A percentile compares a stretch with the other conserved stretches of the same genome.
Conservation (phyloP, 495 filamentous ascomycete genomes). For the Rusavskia elegans region DNA sequence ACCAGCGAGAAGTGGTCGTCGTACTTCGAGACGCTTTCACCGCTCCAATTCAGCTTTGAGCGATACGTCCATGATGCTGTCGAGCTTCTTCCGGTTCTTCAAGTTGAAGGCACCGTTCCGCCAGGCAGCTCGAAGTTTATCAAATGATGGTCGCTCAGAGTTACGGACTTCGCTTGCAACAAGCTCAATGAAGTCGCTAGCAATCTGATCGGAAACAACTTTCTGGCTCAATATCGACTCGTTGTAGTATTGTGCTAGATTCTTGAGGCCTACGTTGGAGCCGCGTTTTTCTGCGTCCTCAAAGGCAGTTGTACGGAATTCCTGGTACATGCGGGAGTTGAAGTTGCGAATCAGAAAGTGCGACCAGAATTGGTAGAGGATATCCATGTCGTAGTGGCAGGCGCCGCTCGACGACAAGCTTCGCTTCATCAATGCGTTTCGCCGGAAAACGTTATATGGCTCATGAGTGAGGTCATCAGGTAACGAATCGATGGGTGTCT, state of each 20-base stretch:
- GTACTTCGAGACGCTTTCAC: neutral
- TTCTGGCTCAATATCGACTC: conserved; percentile 32
- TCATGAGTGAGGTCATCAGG: conserved; percentile 32
- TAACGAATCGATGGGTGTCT: conserved; percentile 20
- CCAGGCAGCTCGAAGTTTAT: conserved; percentile 32
- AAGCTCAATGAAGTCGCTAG: conserved; percentile 35
- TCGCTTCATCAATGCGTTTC: conserved; percentile 41
- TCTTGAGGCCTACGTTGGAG: conserved; percentile 33
- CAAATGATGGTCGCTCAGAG: conserved; percentile 28
- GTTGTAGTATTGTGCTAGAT: conserved; percentile 43
- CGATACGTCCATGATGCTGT: conserved; percentile 13
- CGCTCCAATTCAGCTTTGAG: conserved; percentile 13
- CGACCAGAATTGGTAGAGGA: conserved; percentile 68
- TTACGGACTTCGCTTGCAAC: conserved; percentile 24
- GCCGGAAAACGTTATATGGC: conserved; percentile 37
- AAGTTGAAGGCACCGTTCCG: conserved; percentile 36
- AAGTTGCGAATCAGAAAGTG: conserved; percentile 60
- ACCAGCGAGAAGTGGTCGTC: too few relatives aligned
- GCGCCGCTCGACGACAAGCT: conserved; percentile 28
- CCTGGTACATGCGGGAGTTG: conserved; percentile 62
- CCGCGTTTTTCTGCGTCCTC: conserved; percentile 41
- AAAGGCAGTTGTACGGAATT: conserved; percentile 56
- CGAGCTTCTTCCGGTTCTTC: conserved; percentile 36
- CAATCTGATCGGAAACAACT: conserved; percentile 32
- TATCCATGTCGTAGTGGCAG: conserved; percentile 42